A percentile compares a stretch with the other conserved stretches of the same genome.
These are phyloP conservation scores for Paramecium biaurelia DNA, from an alignment of 73 alveolate species.

Conservation along the genomic window DNA sequence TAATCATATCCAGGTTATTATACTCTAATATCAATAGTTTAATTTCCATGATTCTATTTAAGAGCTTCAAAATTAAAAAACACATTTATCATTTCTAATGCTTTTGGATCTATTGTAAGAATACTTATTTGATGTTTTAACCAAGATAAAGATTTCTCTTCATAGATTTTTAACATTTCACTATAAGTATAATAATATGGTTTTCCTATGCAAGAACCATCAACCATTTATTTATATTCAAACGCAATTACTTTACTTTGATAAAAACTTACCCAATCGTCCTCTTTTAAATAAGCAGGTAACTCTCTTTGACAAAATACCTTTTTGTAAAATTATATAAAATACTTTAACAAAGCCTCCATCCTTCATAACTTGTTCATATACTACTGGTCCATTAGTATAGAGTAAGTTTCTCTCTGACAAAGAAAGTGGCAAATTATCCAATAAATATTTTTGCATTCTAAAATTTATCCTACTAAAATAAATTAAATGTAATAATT, in stretches of 20 bases:
- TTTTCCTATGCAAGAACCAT: not conserved
- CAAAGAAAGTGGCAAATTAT: not conserved
- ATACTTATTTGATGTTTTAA: constrained; percentile 4
- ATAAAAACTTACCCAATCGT: not conserved
- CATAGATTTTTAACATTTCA: not conserved
- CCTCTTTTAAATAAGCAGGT: not conserved
- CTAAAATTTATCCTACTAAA: not conserved
- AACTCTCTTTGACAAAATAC: not conserved
- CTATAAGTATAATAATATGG: not conserved
- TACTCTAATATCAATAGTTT: not conserved
- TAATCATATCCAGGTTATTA: not conserved
- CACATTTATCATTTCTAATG: not conserved
- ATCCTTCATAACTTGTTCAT: not conserved
- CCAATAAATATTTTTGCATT: not conserved
- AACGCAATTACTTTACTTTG: not conserved
- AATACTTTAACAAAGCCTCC: constrained; percentile 17
- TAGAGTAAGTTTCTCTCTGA: not conserved
- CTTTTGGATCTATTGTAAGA: not conserved
- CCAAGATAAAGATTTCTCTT: not conserved
- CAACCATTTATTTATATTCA: not conserved
- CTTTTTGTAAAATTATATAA: not conserved
- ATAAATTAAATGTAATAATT: not conserved
- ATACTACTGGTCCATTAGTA: not conserved
- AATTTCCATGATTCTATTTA: not conserved
- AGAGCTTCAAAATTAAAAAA: not conserved